Evolutionary conservation across 805 yeast genomes (phyloP).

Genomic region (Suhomyces kilbournensis): DNA sequence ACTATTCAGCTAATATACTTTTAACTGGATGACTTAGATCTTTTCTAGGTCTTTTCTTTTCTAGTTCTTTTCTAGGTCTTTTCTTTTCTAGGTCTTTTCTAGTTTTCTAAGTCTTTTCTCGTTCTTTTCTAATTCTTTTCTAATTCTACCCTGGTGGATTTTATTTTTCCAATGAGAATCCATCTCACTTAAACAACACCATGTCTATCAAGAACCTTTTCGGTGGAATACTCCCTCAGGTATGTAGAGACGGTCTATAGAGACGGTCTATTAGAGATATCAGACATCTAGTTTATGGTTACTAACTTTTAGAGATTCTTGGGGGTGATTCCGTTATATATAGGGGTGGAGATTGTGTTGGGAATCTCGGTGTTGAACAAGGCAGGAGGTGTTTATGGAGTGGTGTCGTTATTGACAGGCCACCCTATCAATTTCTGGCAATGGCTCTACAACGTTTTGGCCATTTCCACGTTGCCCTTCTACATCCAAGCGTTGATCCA

Average conservation of each 20-base stretch:
- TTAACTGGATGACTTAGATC: too few species aligned
- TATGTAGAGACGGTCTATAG: too few species aligned
- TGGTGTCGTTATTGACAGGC: conserved; percentile 82
- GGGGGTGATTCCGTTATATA: conserved; percentile 71
- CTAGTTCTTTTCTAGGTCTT: too few species aligned
- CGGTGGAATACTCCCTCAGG: not conserved
- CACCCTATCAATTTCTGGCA: conserved; percentile 82
- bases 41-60: not conserved
- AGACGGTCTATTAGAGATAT: too few species aligned
- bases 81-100: not conserved
- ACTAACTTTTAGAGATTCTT: conserved; percentile 49
- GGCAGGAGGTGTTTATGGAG: conserved; percentile 84
- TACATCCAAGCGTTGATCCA: conserved; percentile 57
- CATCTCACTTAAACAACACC: not conserved
- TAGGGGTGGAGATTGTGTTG: conserved; percentile 81
- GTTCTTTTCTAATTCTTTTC: not conserved
- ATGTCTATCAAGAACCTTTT: not conserved
- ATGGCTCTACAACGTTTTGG: conserved; percentile 71
- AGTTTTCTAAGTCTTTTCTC: too few species aligned
- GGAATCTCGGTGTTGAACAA: conserved; percentile 80
- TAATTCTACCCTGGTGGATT: not conserved
- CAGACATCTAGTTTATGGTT: too few species aligned
- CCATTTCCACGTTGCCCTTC: conserved; percentile 60
- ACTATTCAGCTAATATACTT: too few species aligned
- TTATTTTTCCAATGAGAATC: conserved; percentile 2